Evolutionary conservation across 2,329 filamentous ascomycete species (phyloP).

Genomic region (Colletotrichum spaethianum): DNA sequence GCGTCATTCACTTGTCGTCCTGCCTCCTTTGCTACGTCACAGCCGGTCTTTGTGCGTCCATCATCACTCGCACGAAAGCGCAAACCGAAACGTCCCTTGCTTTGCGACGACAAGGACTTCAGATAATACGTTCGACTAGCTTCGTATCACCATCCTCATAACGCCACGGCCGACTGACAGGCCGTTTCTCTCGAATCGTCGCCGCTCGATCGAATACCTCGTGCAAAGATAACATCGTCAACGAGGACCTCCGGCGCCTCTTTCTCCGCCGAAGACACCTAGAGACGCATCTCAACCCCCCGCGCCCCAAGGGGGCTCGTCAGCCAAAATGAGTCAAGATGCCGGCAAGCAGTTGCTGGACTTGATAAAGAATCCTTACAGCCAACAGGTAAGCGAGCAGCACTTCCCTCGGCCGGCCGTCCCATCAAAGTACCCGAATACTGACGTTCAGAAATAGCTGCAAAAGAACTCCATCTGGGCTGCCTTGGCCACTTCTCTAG

Average conservation of each 20-base stretch:
- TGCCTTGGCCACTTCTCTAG: conserved; percentile 85
- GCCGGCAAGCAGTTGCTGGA: conserved; percentile 61
- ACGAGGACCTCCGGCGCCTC: conserved; percentile 8
- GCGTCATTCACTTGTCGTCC: conserved; percentile 13
- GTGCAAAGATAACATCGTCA: conserved; percentile 30
- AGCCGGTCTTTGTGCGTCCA: conserved; percentile 18
- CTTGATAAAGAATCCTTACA: conserved; percentile 66
- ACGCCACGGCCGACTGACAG: background rate
- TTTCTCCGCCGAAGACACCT: background rate
- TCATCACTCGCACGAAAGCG: background rate
- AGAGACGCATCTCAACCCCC: conserved; percentile 25
- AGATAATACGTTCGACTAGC: conserved; percentile 1
- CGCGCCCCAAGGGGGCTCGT: conserved; percentile 35
- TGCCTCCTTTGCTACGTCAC: conserved; percentile 5
- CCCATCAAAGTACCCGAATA: background rate
- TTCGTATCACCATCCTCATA: background rate
- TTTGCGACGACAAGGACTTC: conserved; percentile 1
- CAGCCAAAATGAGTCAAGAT: conserved; percentile 44
- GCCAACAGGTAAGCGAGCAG: conserved; percentile 56
- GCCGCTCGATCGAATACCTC: background rate
- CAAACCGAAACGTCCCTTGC: conserved; percentile 5
- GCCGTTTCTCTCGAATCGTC: background rate
- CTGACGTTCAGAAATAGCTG: conserved; percentile 50
- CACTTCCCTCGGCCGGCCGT: too few species aligned
- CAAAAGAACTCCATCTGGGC: conserved; percentile 77